Evolutionary conservation across 495 filamentous ascomycete species (phyloP).

Genomic region (Parmelia sp.): DNA sequence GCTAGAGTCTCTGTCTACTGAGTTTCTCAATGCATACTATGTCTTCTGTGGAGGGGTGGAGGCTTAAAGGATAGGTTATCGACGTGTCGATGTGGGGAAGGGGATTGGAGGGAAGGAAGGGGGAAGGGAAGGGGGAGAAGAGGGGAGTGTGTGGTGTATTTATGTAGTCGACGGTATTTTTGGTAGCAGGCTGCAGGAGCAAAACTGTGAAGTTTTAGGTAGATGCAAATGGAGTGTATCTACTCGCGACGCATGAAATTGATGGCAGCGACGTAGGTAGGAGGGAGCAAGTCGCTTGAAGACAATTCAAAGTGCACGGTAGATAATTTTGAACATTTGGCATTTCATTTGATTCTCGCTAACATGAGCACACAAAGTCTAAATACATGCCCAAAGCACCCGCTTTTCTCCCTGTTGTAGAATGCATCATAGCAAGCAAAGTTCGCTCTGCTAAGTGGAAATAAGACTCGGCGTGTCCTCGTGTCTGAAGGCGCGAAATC

Average conservation of each 20-base stretch:
- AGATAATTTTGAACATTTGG: not conserved
- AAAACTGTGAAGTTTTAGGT: too few relatives aligned
- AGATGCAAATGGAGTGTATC: not conserved
- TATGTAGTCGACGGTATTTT: too few relatives aligned
- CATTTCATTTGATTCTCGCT: conserved; percentile 13
- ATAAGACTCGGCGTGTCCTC: not conserved
- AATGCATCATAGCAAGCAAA: conserved; percentile 15
- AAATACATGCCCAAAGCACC: conserved; percentile 17
- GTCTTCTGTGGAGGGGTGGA: too few relatives aligned
- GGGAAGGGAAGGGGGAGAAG: too few relatives aligned
- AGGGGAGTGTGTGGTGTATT: too few relatives aligned
- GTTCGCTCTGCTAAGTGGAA: not conserved
- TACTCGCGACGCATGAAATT: too few relatives aligned
- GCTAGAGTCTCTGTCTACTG: too few relatives aligned
- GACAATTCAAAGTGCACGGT: not conserved
- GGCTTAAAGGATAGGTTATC: too few relatives aligned
- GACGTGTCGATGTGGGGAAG: too few relatives aligned
- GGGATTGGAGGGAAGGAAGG: too few relatives aligned
- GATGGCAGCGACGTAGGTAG: not conserved
- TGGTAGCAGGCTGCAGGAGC: too few relatives aligned
- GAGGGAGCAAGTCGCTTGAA: not conserved
- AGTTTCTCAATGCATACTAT: too few relatives aligned
- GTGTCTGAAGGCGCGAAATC: not conserved
- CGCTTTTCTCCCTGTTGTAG: conserved; percentile 10
- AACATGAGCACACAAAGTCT: conserved; percentile 7